Percentiles rank a stretch among this genome's conserved stretches.
These are phyloP conservation scores for Arabidopsis suecica DNA, from an alignment of 345 rosid genomes.

Conservation along the genomic window DNA sequence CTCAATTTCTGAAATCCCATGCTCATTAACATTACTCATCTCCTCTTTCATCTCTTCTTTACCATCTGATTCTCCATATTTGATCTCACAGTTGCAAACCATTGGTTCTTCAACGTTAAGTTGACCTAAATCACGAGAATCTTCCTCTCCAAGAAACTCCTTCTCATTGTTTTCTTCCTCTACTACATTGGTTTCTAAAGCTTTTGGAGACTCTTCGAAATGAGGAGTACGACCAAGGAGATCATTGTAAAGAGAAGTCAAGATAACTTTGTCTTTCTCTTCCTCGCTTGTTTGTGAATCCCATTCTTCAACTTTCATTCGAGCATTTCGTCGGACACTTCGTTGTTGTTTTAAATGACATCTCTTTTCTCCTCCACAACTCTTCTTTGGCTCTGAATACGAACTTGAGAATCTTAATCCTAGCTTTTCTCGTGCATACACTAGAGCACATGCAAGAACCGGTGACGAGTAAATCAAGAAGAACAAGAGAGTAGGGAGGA, in stretches of 20 bases:
- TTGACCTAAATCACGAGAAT: conserved; percentile 1
- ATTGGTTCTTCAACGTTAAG: conserved; percentile 7
- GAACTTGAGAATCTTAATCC: conserved; percentile 25
- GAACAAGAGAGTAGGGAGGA: conserved; percentile 63
- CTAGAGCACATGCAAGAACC: conserved; percentile 46
- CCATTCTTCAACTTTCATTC: conserved; percentile 50
- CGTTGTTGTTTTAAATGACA: conserved; percentile 47
- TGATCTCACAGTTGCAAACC: conserved; percentile 42
- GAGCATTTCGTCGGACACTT: conserved; percentile 56
- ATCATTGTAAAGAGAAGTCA: conserved; percentile 39
- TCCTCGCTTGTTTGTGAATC: conserved; percentile 41
- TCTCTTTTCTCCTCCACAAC: conserved; percentile 22
- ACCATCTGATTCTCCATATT: conserved; percentile 45
- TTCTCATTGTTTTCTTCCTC: conserved; percentile 10
- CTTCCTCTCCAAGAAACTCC: conserved; percentile 6
- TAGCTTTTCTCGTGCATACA: conserved; percentile 42
- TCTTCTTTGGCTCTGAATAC: conserved; percentile 21
- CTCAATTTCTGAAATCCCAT: conserved; percentile 77
- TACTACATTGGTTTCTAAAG: conserved; percentile 9
- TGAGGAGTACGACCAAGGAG: conserved; percentile 38
- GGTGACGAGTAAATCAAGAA: conserved; percentile 60
- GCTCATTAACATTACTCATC: conserved; percentile 75
- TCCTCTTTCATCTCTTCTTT: conserved; percentile 72
- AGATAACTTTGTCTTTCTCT: conserved; percentile 39
- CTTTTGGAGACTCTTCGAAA: conserved; percentile 48